A percentile compares a stretch with the other conserved stretches of the same genome.
phyloP scores from a whole-genome alignment of 2,329 filamentous ascomycete genomes.

The Corinectria fuckeliana region DNA sequence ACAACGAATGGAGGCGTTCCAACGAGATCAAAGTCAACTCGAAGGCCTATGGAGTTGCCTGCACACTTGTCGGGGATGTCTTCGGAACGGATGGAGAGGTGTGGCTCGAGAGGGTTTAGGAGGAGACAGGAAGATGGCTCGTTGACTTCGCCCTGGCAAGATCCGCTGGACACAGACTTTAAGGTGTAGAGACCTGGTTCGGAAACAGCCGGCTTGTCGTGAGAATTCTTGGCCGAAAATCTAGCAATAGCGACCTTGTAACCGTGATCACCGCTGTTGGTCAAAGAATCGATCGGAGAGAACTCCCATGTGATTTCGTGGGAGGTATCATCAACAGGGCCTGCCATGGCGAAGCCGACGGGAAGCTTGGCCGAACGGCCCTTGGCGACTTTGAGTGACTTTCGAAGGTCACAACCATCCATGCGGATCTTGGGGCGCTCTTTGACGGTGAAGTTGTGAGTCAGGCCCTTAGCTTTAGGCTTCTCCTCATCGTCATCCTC shows the following conservation, averaged over 20 bases:
- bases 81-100: slow-evolving; percentile 74
- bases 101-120: slow-evolving; percentile 88
- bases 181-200: slow-evolving; percentile 87
- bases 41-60: slow-evolving; percentile 88
- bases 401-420: slow-evolving; percentile 77
- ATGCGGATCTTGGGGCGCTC: slow-evolving; percentile 81
- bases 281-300: slow-evolving; percentile 73
- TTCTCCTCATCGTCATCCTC: slow-evolving; percentile 73
- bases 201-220: slow-evolving; percentile 71
- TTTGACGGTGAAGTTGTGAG: slow-evolving; percentile 83
- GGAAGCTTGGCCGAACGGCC: slow-evolving; percentile 73
- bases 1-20: slow-evolving; percentile 93
- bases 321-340: slow-evolving; percentile 63
- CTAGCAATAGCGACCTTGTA: slow-evolving; percentile 63
- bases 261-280: slow-evolving; percentile 73
- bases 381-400: slow-evolving; percentile 83
- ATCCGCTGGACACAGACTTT: slow-evolving; percentile 77
- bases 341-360: slow-evolving; percentile 70
- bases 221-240: slow-evolving; percentile 65
- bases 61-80: slow-evolving; percentile 95
- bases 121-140: slow-evolving; percentile 95
- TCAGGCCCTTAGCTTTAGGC: slow-evolving; percentile 66
- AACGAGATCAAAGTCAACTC: slow-evolving; percentile 86
- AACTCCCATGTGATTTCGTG: slow-evolving; percentile 84
- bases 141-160: slow-evolving; percentile 85